phyloP scores from a whole-genome alignment of 805 yeast genomes.

The Candida bentonensis region DNA sequence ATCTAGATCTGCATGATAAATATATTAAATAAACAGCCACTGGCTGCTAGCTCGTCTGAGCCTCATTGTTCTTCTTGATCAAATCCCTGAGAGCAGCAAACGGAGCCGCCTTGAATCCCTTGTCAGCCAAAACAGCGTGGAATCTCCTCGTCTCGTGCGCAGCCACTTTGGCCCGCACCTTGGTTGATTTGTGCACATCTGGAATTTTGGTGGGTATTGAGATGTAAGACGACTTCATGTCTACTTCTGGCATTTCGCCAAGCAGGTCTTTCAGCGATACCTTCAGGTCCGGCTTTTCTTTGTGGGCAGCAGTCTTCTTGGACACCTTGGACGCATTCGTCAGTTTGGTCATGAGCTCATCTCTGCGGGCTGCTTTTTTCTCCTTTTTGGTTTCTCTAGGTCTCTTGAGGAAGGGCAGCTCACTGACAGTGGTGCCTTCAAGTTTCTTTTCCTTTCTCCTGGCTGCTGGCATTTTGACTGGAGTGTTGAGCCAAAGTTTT shows the following conservation, averaged over 20 bases:
- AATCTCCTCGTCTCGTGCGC: not conserved
- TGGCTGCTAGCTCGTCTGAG: too few species aligned
- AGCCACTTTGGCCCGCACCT: not conserved
- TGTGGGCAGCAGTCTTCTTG: not conserved
- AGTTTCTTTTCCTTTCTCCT: too few species aligned
- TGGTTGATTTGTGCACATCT: not conserved
- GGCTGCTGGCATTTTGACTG: too few species aligned
- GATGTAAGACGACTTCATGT: not conserved
- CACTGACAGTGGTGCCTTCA: too few species aligned
- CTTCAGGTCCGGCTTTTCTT: not conserved
- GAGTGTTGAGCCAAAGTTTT: too few species aligned
- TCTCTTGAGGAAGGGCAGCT: not conserved
- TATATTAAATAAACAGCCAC: too few species aligned
- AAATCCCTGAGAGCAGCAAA: not conserved
- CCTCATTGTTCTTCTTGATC: not conserved
- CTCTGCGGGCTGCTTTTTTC: not conserved
- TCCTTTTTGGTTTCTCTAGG: constrained; percentile 1
- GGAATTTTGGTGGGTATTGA: not conserved
- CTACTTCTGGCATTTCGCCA: not conserved
- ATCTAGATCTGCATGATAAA: too few species aligned
- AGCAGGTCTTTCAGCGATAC: not conserved
- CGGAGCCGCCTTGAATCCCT: not conserved
- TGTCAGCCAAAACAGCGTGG: not conserved
- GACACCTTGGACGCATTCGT: not conserved
- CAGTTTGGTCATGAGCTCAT: not conserved